These are phyloP conservation scores for Epichloe typhina DNA, from an alignment of 2,329 filamentous ascomycete species.

Conservation along the genomic window DNA sequence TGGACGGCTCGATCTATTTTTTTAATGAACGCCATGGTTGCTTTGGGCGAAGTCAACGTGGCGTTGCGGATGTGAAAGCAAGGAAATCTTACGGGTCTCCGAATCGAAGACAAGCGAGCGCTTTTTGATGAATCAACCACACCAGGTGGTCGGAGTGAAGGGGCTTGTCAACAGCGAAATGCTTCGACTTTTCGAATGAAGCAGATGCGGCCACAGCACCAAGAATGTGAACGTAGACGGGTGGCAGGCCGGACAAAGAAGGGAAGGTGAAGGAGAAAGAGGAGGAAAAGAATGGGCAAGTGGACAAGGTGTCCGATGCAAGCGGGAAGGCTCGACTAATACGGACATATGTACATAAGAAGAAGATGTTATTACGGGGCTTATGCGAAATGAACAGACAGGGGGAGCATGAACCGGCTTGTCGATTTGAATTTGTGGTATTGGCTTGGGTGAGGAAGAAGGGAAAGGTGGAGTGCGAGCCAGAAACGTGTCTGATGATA, in stretches of 20 bases:
- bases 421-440: not conserved
- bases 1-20: constrained; percentile 93
- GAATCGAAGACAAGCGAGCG: not conserved
- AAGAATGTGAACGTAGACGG: not conserved
- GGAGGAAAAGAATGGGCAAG: not conserved
- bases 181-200: not conserved
- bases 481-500: not conserved
- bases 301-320: not conserved
- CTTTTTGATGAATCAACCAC: not conserved
- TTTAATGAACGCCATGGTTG: constrained; percentile 50
- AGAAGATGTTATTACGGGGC: not conserved
- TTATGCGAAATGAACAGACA: not conserved
- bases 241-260: constrained; percentile 1
- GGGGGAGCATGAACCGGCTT: not conserved
- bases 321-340: not conserved
- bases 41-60: not conserved
- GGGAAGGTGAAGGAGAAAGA: not conserved
- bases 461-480: not conserved
- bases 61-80: not conserved
- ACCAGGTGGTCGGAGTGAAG: not conserved
- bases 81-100: not conserved
- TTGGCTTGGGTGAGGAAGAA: not conserved
- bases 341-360: not conserved
- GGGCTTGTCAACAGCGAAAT: not conserved
- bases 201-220: not conserved